Percentiles rank a stretch among this genome's conserved stretches.
These are phyloP conservation scores for Debaryomyces psychrophilus DNA, from an alignment of 1,139 yeast genomes.

Conservation along the genomic window DNA sequence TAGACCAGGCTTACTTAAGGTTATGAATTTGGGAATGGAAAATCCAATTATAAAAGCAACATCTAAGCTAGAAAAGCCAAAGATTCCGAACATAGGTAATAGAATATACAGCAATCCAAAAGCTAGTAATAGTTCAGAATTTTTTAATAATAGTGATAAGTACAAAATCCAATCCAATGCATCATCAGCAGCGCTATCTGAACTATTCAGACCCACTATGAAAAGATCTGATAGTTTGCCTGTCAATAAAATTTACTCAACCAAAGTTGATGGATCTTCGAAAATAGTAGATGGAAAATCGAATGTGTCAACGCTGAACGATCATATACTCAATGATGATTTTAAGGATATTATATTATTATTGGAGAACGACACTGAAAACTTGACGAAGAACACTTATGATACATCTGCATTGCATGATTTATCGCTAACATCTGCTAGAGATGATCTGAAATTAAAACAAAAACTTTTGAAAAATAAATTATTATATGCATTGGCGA, in stretches of 20 bases:
- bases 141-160: constrained; percentile 17
- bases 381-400: constrained; percentile 35
- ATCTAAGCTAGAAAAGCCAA: background rate
- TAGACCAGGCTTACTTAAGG: constrained; percentile 54
- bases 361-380: constrained; percentile 41
- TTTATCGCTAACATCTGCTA: constrained; percentile 49
- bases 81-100: background rate
- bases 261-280: constrained; percentile 9
- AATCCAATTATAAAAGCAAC: background rate
- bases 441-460: constrained; percentile 28
- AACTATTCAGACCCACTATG: constrained; percentile 51
- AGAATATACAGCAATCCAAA: constrained; percentile 9
- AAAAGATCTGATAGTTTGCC: constrained; percentile 44
- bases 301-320: background rate
- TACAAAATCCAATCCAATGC: constrained; percentile 48
- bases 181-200: constrained; percentile 66
- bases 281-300: too few relatives aligned
- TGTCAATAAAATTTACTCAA: constrained; percentile 26
- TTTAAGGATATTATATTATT: constrained; percentile 48
- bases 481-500: constrained; percentile 68
- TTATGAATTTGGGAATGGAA: constrained; percentile 19
- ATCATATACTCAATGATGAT: constrained; percentile 29
- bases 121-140: constrained; percentile 30
- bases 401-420: constrained; percentile 60
- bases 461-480: constrained; percentile 53